phyloP scores from a whole-genome alignment of 2,329 filamentous ascomycete genomes.

The Penicillium aurantiogriseum region DNA sequence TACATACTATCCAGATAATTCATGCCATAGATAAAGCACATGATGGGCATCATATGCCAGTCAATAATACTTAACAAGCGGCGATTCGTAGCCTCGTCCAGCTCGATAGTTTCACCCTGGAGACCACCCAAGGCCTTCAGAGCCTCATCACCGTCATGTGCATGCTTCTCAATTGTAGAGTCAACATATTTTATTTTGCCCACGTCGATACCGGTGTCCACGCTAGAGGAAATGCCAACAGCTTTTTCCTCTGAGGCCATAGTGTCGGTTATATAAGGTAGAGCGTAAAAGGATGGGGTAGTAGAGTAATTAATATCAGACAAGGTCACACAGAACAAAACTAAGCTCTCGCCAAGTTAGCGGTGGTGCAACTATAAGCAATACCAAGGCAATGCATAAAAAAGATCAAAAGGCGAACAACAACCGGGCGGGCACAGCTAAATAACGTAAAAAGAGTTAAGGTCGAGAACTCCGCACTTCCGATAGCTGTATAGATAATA shows the following conservation, averaged over 20 bases:
- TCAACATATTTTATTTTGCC: slow-evolving; percentile 25
- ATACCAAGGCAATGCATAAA: neutral
- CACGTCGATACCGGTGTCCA: slow-evolving; percentile 25
- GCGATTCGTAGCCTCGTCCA: slow-evolving; percentile 58
- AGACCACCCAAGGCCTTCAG: slow-evolving; percentile 55
- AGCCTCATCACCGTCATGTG: slow-evolving; percentile 60
- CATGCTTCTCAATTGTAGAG: slow-evolving; percentile 50
- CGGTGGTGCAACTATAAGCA: neutral
- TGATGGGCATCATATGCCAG: slow-evolving; percentile 59
- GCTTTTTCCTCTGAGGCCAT: slow-evolving; percentile 42
- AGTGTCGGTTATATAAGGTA: neutral
- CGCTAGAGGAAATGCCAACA: slow-evolving; percentile 25
- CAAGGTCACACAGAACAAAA: neutral
- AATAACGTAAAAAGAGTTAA: neutral
- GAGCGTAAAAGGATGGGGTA: too few relatives aligned
- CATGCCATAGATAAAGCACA: slow-evolving; percentile 59
- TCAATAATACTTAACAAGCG: slow-evolving; percentile 62
- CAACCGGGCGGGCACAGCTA: neutral
- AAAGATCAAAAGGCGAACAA: neutral
- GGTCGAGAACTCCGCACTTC: neutral
- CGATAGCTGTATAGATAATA: neutral
- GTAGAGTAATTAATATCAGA: neutral
- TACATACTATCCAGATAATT: slow-evolving; percentile 54
- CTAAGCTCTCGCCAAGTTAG: neutral
- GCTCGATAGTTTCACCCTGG: slow-evolving; percentile 51